These are phyloP conservation scores for Ilex asprella DNA, from an alignment of 257 asterid species.

Conservation along the genomic window DNA sequence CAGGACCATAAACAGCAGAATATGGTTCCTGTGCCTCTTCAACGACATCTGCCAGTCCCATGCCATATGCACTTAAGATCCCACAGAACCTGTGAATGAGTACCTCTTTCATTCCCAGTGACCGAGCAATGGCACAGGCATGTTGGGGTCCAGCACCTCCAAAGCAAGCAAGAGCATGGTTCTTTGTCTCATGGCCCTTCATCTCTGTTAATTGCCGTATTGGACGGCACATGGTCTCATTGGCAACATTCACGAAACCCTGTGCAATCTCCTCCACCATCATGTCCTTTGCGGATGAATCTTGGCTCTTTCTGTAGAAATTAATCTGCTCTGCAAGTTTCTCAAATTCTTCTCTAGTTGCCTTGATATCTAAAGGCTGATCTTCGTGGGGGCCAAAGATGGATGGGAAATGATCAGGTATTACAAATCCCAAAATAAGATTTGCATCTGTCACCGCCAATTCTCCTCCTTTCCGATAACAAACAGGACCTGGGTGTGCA, in stretches of 20 bases:
- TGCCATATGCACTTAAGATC: slow-evolving; percentile 93
- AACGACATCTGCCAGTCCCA: slow-evolving; percentile 97
- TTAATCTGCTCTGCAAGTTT: slow-evolving; percentile 76
- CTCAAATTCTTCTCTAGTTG: slow-evolving; percentile 66
- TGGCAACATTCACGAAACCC: slow-evolving; percentile 87
- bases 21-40: slow-evolving; percentile 93
- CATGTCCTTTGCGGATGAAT: slow-evolving; percentile 69
- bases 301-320: slow-evolving; percentile 61
- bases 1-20: slow-evolving; percentile 71
- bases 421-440: slow-evolving; percentile 75
- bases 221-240: slow-evolving; percentile 97
- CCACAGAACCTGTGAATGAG: slow-evolving; percentile 88
- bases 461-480: slow-evolving; percentile 93
- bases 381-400: slow-evolving; percentile 90
- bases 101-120: slow-evolving; percentile 93
- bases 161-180: slow-evolving; percentile 93
- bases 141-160: slow-evolving; percentile 99
- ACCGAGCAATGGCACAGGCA: slow-evolving; percentile 97
- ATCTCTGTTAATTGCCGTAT: slow-evolving; percentile 91
- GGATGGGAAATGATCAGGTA: slow-evolving; percentile 86
- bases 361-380: slow-evolving; percentile 62
- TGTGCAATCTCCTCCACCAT: slow-evolving; percentile 85
- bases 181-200: slow-evolving; percentile 94
- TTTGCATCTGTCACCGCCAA: slow-evolving; percentile 92
- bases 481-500: slow-evolving; percentile 98